These are phyloP conservation scores for Danielia oregonensis DNA, from an alignment of 805 yeast species.

Conservation along the genomic window DNA sequence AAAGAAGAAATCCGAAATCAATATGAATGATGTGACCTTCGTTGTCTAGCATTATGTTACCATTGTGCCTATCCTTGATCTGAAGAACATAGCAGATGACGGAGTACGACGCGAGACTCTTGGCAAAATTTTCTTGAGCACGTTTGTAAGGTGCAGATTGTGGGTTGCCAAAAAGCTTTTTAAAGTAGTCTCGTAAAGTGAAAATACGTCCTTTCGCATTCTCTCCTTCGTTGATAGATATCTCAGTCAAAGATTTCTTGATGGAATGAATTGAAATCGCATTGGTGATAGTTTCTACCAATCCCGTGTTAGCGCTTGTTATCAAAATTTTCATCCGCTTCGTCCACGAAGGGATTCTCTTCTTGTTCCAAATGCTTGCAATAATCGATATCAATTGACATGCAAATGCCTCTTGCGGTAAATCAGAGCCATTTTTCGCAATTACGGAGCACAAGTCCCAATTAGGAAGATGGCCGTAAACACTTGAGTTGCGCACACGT, in stretches of 20 bases:
- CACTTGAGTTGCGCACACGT: conserved; percentile 73
- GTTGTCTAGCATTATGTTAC: conserved; percentile 93
- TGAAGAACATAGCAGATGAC: conserved; percentile 86
- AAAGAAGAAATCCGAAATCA: conserved; percentile 89
- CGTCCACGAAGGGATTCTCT: conserved; percentile 78
- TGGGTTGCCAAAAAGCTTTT: conserved; percentile 67
- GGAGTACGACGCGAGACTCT: conserved; percentile 87
- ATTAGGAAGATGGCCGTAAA: conserved; percentile 79
- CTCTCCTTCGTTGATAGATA: conserved; percentile 62
- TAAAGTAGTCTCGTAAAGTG: conserved; percentile 74
- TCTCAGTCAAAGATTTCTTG: conserved; percentile 83
- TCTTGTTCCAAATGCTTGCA: conserved; percentile 76
- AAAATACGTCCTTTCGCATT: conserved; percentile 69
- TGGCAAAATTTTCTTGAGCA: conserved; percentile 84
- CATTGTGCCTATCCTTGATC: conserved; percentile 95
- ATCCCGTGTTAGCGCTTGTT: conserved; percentile 85
- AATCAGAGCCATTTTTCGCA: conserved; percentile 93
- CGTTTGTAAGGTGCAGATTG: conserved; percentile 51
- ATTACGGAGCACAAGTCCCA: conserved; percentile 97
- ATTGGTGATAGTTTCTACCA: conserved; percentile 94
- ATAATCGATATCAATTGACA: conserved; percentile 89
- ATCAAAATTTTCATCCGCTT: conserved; percentile 88
- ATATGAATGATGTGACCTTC: conserved; percentile 95
- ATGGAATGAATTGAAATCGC: conserved; percentile 93
- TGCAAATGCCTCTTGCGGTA: conserved; percentile 97